Base-by-base conservation (phyloP, 345 rosid species). In the Rubroshorea leprosula region DNA sequence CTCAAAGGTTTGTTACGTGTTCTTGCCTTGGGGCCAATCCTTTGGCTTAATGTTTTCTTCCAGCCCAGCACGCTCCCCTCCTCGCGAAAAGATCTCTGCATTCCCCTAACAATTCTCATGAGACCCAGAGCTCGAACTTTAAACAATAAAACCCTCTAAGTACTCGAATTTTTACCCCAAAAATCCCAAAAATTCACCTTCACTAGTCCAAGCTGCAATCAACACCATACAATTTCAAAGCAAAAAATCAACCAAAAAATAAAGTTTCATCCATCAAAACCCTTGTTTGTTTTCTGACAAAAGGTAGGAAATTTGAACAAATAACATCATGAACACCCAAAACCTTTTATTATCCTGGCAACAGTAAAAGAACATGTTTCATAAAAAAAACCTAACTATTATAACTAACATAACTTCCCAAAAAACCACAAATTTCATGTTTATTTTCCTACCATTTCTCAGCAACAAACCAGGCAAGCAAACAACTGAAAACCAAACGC, bases 51-150 rank as follows among this genome's bases (percentile, higher is more conserved):
- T 76, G 93, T 80, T 73, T 85, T 81, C 76, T 92, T 89, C 84
- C 87, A 82, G 80, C 88, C 83, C 59, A 80, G 71, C 74, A 69
- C 47, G 76, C 70, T 84, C 74, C 73, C 81, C 79, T 83, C 83
- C 78, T 73, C 75, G 70, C 77, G 60, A 79, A 82, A 78, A 78
- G 51, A 76, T 82, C 81, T 89, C 90, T 83, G 99, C 94, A 93
- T 93, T 83, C 99, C 99, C 97, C 99, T 89, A 80, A 67, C 80
- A 86, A 83, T 76, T 83, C 89, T 89, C 97, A 93, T 84, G 89
- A 86, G 85, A 86, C 72, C 85, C 72, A 76, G 78, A 77, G 79
- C 79, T 79, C 78, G 72, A 73, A 81, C 73, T 68, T 62, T 79
- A 78, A 83, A 72, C 82, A 73, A 74, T 71, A 83, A 84, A 68